Evolutionary conservation across 78 protist species (phyloP).

Genomic region (Dictyostelium brefeldianum): DNA sequence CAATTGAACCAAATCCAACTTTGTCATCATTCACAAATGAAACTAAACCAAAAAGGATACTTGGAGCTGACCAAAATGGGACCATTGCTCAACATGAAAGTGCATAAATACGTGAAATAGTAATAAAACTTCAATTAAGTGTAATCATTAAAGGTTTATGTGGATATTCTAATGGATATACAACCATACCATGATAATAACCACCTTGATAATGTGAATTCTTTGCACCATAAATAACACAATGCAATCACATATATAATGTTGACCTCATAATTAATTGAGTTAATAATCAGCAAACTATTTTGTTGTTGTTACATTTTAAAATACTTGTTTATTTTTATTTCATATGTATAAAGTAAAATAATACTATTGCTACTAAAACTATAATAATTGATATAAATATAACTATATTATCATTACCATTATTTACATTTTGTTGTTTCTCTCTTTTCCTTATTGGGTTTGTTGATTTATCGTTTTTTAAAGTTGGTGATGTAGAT

Average conservation of each 20-base stretch:
- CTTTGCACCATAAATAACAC: constrained; percentile 91
- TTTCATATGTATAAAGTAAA: too few species aligned
- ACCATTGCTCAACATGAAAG: constrained; percentile 46
- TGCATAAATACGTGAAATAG: constrained; percentile 35
- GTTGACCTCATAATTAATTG: too few species aligned
- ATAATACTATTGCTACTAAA: too few species aligned
- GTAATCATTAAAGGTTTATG: constrained; percentile 84
- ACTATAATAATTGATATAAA: too few species aligned
- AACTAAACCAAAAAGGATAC: constrained; percentile 34
- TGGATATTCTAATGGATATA: constrained; percentile 95
- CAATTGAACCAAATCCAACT: constrained; percentile 35
- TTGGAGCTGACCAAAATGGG: constrained; percentile 25
- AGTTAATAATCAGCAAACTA: too few species aligned
- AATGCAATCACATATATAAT: too few species aligned
- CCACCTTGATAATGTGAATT: constrained; percentile 92
- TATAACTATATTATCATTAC: neutral
- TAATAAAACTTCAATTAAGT: constrained; percentile 41
- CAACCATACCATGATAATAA: constrained; percentile 94
- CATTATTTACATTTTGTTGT: neutral
- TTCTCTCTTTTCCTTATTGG: neutral
- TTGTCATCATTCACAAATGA: constrained; percentile 63
- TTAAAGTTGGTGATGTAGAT: neutral
- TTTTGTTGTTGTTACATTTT: too few species aligned
- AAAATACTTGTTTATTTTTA: too few species aligned
- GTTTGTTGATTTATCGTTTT: neutral